Conservation (phyloP, 2,329 filamentous ascomycete species). For the Microsporum canis region DNA sequence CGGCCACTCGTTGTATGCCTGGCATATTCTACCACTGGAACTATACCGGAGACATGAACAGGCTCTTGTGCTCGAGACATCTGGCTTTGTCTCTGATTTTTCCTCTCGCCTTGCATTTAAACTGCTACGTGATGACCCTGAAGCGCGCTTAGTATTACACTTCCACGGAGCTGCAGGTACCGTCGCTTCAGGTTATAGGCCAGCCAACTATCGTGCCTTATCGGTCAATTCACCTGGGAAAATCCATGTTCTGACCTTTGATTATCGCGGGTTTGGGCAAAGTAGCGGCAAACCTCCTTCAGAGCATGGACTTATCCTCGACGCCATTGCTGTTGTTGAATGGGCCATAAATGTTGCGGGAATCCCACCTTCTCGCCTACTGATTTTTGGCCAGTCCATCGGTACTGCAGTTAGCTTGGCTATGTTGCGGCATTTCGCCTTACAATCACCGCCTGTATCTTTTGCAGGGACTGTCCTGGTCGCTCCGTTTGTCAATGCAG, state of each 20-base stretch:
- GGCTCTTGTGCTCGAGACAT: conserved; percentile 31
- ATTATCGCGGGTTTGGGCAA: conserved; percentile 51
- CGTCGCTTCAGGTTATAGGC: conserved; percentile 44
- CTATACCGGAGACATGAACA: conserved; percentile 36
- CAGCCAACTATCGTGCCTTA: conserved; percentile 46
- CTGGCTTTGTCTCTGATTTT: conserved; percentile 26
- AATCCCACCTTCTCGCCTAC: conserved; percentile 45
- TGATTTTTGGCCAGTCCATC: conserved; percentile 50
- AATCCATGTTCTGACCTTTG: conserved; percentile 48
- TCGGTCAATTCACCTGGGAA: conserved; percentile 41
- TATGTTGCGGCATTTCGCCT: conserved; percentile 35
- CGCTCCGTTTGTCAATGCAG: conserved; percentile 47
- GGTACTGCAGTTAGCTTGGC: conserved; percentile 44
- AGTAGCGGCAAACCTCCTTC: conserved; percentile 43
- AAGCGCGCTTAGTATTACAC: conserved; percentile 38
- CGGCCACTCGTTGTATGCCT: conserved; percentile 36
- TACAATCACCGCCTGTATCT: conserved; percentile 33
- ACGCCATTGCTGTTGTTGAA: conserved; percentile 43
- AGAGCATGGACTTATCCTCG: conserved; percentile 43
- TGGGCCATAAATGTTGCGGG: conserved; percentile 44
- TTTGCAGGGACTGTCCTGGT: conserved; percentile 47
- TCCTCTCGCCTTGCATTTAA: conserved; percentile 30
- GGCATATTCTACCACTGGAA: conserved; percentile 41
- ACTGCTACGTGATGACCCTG: conserved; percentile 37
- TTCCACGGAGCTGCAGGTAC: conserved; percentile 49